These are phyloP conservation scores for Eimeria praecox DNA, from an alignment of 169 alveolate species.

Conservation along the genomic window DNA sequence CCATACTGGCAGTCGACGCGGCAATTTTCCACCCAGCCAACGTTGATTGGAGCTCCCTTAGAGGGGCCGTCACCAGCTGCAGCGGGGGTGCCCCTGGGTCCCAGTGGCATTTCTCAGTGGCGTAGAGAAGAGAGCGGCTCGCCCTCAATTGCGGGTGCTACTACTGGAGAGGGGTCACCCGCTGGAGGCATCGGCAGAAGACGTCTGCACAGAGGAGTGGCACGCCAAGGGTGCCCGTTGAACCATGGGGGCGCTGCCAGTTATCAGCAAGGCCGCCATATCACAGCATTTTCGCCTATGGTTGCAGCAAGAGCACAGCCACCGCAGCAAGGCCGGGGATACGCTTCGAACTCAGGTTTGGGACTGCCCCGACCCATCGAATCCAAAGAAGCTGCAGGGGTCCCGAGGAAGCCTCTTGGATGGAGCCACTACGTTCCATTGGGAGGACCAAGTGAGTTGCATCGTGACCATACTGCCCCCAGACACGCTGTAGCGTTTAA, in stretches of 20 bases:
- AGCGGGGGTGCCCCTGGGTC: slow-evolving; percentile 23
- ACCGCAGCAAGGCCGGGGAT: slow-evolving; percentile 50
- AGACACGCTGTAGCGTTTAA: slow-evolving; percentile 29
- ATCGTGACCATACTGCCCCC: slow-evolving; percentile 3
- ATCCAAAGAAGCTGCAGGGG: slow-evolving; percentile 3
- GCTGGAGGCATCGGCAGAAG: slow-evolving; percentile 38
- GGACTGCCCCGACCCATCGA: slow-evolving; percentile 27
- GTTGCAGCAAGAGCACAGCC: slow-evolving; percentile 34
- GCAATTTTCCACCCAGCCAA: slow-evolving; percentile 32
- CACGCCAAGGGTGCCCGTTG: slow-evolving; percentile 25
- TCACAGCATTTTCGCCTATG: slow-evolving; percentile 2
- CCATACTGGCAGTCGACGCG: slow-evolving; percentile 52
- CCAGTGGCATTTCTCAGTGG: slow-evolving; percentile 11
- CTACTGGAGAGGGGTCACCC: slow-evolving; percentile 58
- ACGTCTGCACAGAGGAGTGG: slow-evolving; percentile 52
- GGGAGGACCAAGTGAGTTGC: slow-evolving; percentile 24
- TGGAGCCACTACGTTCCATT: slow-evolving; percentile 18
- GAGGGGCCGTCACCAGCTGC: slow-evolving; percentile 59
- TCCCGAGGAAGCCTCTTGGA: slow-evolving; percentile 30
- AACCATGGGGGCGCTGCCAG: neutral
- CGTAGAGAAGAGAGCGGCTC: slow-evolving; percentile 33
- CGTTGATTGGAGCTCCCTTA: slow-evolving; percentile 64
- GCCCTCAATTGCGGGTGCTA: slow-evolving; percentile 28
- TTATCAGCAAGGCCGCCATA: slow-evolving; percentile 38
- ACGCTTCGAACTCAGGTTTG: neutral